Evolutionary conservation across 1,284 basidiomycete species (phyloP).

Genomic region (Microbotryum violaceum): DNA sequence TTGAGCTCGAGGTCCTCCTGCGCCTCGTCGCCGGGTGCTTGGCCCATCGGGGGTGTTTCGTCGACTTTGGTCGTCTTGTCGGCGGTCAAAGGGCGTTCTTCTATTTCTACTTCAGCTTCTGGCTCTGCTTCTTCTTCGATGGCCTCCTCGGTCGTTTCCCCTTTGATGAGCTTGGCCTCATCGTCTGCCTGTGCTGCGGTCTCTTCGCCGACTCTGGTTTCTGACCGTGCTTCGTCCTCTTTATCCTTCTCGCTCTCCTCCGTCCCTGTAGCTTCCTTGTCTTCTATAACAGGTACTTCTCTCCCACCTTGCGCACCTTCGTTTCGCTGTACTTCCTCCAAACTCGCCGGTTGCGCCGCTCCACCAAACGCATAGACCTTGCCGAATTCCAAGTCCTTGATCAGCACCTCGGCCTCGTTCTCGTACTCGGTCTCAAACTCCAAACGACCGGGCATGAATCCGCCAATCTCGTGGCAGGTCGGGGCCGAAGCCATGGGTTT

Average conservation of each 20-base stretch:
- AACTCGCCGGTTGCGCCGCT: slow-evolving; percentile 59
- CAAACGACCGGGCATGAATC: slow-evolving; percentile 88
- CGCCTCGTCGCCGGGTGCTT: slow-evolving; percentile 56
- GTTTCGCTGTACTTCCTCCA: slow-evolving; percentile 28
- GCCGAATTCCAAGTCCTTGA: slow-evolving; percentile 96
- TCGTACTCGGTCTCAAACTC: slow-evolving; percentile 92
- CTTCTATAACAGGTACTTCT: slow-evolving; percentile 45
- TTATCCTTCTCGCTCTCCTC: background rate
- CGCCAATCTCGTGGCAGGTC: slow-evolving; percentile 85
- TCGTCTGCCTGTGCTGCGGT: background rate
- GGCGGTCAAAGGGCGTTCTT: background rate
- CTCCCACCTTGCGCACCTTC: slow-evolving; percentile 50
- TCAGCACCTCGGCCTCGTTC: slow-evolving; percentile 80
- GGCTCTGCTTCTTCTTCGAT: no score
- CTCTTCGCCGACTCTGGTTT: slow-evolving; percentile 54
- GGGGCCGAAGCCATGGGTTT: slow-evolving; percentile 84
- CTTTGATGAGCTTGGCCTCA: no score
- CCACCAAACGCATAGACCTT: slow-evolving; percentile 77
- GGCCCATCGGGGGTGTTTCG: background rate
- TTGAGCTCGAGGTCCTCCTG: slow-evolving; percentile 81
- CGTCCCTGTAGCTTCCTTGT: background rate
- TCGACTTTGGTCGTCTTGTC: background rate
- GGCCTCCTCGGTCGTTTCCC: no score
- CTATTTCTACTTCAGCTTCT: slow-evolving; percentile 36
- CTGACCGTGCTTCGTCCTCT: slow-evolving; percentile 28